These are phyloP conservation scores for Ascoidea rubescens DNA, from an alignment of 805 yeast species.

Conservation along the genomic window DNA sequence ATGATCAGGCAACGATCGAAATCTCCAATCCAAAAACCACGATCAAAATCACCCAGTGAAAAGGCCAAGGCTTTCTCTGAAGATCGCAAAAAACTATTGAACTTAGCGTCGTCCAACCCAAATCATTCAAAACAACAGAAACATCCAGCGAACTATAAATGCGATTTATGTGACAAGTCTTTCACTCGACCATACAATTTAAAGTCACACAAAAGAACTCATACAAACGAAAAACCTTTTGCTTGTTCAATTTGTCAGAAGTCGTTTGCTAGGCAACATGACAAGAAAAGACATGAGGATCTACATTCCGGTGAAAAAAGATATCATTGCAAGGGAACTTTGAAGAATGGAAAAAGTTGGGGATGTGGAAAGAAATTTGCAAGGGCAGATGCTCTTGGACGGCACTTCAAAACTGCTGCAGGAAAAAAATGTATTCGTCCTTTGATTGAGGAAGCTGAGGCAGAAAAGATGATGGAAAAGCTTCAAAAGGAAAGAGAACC, in stretches of 20 bases:
- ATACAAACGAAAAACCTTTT: conserved; percentile 60
- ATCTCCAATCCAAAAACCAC: no score
- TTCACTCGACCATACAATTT: conserved; percentile 73
- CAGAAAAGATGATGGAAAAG: not conserved
- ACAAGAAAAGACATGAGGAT: conserved; percentile 60
- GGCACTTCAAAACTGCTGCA: conserved; percentile 65
- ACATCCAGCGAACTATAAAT: conserved; percentile 14
- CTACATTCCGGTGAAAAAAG: conserved; percentile 63
- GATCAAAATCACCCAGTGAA: no score
- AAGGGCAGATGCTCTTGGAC: conserved; percentile 61
- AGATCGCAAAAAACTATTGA: no score
- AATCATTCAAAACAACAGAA: no score
- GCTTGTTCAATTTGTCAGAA: conserved; percentile 50
- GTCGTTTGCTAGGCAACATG: conserved; percentile 67
- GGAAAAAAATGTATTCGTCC: conserved; percentile 61
- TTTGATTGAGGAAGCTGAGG: conserved; percentile 38
- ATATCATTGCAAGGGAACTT: conserved; percentile 49
- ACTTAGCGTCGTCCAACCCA: no score
- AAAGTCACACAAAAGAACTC: conserved; percentile 69
- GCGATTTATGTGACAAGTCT: conserved; percentile 58
- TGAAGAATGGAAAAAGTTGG: conserved; percentile 53
- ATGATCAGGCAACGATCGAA: no score
- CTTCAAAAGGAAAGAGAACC: not conserved
- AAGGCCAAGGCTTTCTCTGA: no score
- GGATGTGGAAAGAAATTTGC: conserved; percentile 69